Evolutionary conservation across 2,329 filamentous ascomycete species (phyloP), one percentile per base, ranked within the genome.

Genomic region (Scedosporium minutisporum): DNA sequence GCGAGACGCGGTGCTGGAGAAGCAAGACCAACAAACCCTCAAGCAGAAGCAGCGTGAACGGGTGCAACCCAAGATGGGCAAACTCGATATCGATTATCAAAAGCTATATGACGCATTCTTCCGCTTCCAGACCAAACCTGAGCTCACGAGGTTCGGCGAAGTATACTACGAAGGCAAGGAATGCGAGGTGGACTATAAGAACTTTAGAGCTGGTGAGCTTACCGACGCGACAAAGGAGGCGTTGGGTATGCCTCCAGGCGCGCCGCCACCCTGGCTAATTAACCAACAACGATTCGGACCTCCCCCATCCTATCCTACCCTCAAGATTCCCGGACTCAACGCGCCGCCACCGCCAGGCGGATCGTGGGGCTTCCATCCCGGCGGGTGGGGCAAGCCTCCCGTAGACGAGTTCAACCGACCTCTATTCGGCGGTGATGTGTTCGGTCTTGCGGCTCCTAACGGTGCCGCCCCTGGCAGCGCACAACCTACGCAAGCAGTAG

Each of bases 141-240:
- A 92, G 68, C 78, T 99, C 66, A 97, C 95, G 38, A 85, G 93
- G 53, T 99, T 96, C 69, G 95, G 95, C 48, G 95, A 99, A 74
- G 93, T 99, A n/a, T 99, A 99, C 75, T 97, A 97, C 73, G 95
- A 99, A 76, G 95, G 95, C 72, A 99, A 99, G 74, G 95, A 99
- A 73, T 95, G 91, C 71, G 95, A 99, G 76, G 96, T 95, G 0
- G 96, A 97, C 72, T 83, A 96, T 66, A 88, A 90, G 68, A 90
- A 97, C 76, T 84, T 97, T 64, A 87, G 92, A 66, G 91, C 95
- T 1, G 95, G 95, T 42, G 93, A 97, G 69, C 76, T 97, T 58
- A 95, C 88, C 68, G 91, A 97, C 62, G 87, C 91, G 68, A 82
- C 97, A 48, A 93, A 91, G 71, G 93, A 97, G 71, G 93, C 95